Percentiles rank a stretch among this genome's conserved stretches.
Conservation (phyloP, 2,329 filamentous ascomycete species). For the Pseudogymnoascus destructans region DNA sequence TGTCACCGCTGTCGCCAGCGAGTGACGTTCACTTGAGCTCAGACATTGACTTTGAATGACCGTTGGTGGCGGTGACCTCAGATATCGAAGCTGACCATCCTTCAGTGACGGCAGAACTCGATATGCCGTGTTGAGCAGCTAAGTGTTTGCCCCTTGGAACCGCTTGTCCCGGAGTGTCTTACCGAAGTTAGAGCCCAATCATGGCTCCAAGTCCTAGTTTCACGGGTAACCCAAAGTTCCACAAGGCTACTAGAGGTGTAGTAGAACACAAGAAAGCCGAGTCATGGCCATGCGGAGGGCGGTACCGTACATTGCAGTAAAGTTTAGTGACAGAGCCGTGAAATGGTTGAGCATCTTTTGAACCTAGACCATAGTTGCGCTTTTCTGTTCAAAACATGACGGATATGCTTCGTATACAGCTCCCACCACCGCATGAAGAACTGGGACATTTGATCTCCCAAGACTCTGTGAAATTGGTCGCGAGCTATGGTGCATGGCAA, state of each 20-base stretch:
- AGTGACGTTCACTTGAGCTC: background rate
- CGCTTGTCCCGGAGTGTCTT: constrained; percentile 5
- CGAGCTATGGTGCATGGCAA: constrained; percentile 1
- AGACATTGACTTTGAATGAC: background rate
- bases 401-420: background rate
- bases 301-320: background rate
- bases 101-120: background rate
- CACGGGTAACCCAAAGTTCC: constrained; percentile 6
- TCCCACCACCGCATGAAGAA: background rate
- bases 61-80: constrained; percentile 3
- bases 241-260: constrained; percentile 4
- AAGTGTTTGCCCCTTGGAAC: constrained; percentile 5
- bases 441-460: background rate
- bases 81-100: background rate
- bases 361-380: background rate
- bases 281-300: background rate
- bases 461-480: background rate
- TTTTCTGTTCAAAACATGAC: background rate
- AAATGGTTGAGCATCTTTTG: background rate
- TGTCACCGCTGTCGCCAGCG: background rate
- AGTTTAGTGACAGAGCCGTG: background rate
- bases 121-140: constrained; percentile 4
- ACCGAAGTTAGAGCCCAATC: constrained; percentile 1
- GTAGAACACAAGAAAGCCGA: background rate
- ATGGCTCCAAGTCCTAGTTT: constrained; percentile 1